phyloP scores from a whole-genome alignment of 495 filamentous ascomycete genomes.

The Neurospora sp. region DNA sequence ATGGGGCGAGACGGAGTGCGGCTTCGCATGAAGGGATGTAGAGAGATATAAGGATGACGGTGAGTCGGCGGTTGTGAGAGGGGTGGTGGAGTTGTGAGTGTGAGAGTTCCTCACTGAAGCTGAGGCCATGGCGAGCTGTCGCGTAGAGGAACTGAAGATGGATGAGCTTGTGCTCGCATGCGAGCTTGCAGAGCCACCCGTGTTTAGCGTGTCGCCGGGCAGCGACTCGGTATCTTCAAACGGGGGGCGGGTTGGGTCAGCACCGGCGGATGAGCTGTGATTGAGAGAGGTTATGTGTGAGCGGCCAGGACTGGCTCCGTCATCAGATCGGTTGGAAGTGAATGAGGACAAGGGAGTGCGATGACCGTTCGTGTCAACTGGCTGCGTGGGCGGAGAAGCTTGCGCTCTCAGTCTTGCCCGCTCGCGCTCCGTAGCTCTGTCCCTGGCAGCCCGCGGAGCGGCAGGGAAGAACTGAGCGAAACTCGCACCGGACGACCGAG shows the following conservation, averaged over 20 bases:
- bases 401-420: conserved; percentile 24
- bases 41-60: conserved; percentile 54
- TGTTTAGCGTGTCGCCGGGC: conserved; percentile 52
- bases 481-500: conserved; percentile 65
- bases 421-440: conserved; percentile 46
- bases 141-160: conserved; percentile 46
- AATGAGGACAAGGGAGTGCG: conserved; percentile 7
- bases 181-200: conserved; percentile 57
- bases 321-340: conserved; percentile 7
- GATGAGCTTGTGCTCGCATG: conserved; percentile 54
- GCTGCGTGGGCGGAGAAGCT: conserved; percentile 19
- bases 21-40: conserved; percentile 21
- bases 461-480: conserved; percentile 88
- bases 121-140: conserved; percentile 38
- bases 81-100: conserved; percentile 49
- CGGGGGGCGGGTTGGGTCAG: conserved; percentile 26
- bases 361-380: conserved; percentile 15
- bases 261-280: conserved; percentile 21
- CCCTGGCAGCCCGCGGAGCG: conserved; percentile 54
- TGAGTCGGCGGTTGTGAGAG: conserved; percentile 65
- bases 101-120: conserved; percentile 36
- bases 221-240: conserved; percentile 49
- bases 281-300: conserved; percentile 5
- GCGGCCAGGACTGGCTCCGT: conserved; percentile 6
- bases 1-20: conserved; percentile 25